Evolutionary conservation across 352 stramenopile genomes (phyloP).

Genomic region (Phytophthora pini): DNA sequence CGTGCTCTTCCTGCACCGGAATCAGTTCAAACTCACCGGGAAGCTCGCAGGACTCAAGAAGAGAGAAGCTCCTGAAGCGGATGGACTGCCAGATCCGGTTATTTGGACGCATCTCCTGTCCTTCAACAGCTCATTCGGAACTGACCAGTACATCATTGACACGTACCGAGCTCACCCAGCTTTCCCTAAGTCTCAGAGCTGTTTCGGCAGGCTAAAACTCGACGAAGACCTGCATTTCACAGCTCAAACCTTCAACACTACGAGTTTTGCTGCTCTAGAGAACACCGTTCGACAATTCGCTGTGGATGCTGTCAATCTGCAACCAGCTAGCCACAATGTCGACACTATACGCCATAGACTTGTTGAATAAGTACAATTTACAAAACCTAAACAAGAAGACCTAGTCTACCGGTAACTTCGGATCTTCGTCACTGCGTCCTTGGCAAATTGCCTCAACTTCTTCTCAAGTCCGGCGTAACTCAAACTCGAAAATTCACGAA

Average conservation of each 20-base stretch:
- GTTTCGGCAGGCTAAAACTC: constrained; percentile 50
- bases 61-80: constrained; percentile 20
- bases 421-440: constrained; percentile 16
- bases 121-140: constrained; percentile 50
- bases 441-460: constrained; percentile 27
- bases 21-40: constrained; percentile 48
- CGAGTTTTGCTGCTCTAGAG: constrained; percentile 42
- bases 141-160: constrained; percentile 54
- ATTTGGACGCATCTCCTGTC: constrained; percentile 73
- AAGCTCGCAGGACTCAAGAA: constrained; percentile 25
- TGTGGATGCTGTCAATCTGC: constrained; percentile 26
- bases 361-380: constrained; percentile 11
- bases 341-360: constrained; percentile 18
- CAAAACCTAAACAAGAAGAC: too few species aligned
- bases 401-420: too few species aligned
- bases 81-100: constrained; percentile 43
- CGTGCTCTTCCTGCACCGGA: constrained; percentile 61
- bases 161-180: constrained; percentile 45
- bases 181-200: constrained; percentile 57
- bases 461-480: constrained; percentile 34
- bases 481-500: constrained; percentile 23
- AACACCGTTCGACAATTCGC: constrained; percentile 32
- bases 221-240: constrained; percentile 38
- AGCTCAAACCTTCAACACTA: constrained; percentile 21
- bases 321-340: constrained; percentile 23